phyloP scores from a whole-genome alignment of 75 land plant genomes.

The Selaginella tamariscina region DNA sequence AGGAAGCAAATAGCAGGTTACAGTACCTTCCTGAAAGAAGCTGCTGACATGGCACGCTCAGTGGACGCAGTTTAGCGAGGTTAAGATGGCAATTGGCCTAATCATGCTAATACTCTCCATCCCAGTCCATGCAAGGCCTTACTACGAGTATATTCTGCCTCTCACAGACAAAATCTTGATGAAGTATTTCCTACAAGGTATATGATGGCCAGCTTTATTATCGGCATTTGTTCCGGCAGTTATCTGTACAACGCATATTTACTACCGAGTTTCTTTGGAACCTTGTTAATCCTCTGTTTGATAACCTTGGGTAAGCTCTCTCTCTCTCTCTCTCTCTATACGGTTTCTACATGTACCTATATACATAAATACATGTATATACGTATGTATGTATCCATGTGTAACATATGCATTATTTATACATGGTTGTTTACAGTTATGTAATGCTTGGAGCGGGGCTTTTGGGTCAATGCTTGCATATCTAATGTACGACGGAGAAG shows the following conservation, averaged over 20 bases:
- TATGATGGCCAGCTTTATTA: not conserved
- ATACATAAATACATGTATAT: no score
- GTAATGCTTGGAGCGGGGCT: not conserved
- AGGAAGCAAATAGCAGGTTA: conserved; percentile 37
- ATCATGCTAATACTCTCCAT: conserved; percentile 43
- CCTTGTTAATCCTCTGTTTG: no score
- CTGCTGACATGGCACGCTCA: conserved; percentile 83
- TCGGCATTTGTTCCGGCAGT: no score
- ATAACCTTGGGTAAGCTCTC: no score
- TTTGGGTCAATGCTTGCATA: not conserved
- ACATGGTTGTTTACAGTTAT: not conserved
- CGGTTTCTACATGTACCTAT: no score
- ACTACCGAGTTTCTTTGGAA: no score
- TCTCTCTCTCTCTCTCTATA: no score
- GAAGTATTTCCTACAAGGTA: conserved; percentile 3
- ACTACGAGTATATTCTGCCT: conserved; percentile 9
- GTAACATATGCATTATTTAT: not conserved
- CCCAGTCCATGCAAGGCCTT: conserved; percentile 33
- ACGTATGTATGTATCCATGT: not conserved
- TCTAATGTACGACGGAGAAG: not conserved
- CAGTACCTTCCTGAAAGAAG: conserved; percentile 38
- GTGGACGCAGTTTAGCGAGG: conserved; percentile 85
- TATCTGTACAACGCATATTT: no score
- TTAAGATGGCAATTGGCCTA: conserved; percentile 61
- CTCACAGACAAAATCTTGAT: conserved; percentile 14